Conservation (phyloP, 2,329 filamentous ascomycete species). For the Colletotrichum agaves region DNA sequence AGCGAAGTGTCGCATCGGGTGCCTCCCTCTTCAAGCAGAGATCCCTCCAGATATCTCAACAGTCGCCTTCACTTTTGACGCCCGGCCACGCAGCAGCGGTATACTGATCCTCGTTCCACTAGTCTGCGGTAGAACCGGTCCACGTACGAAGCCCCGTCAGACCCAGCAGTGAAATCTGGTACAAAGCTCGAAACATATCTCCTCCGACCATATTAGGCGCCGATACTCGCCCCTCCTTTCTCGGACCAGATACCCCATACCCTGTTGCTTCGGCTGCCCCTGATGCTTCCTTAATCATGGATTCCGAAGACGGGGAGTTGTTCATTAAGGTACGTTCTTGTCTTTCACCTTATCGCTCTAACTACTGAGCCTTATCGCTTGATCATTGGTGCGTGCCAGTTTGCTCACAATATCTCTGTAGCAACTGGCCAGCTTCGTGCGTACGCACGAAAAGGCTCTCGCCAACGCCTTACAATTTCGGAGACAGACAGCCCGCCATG, state of each 20-base stretch:
- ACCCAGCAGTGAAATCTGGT: constrained; percentile 22
- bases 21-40: constrained; percentile 11
- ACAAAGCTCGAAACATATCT: constrained; percentile 19
- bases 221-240: constrained; percentile 26
- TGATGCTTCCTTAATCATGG: constrained; percentile 73
- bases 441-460: constrained; percentile 95
- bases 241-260: constrained; percentile 36
- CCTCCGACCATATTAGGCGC: constrained; percentile 33
- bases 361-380: neutral
- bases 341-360: neutral
- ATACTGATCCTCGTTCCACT: constrained; percentile 30
- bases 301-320: constrained; percentile 88
- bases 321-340: constrained; percentile 79
- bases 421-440: constrained; percentile 96
- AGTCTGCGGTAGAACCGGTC: constrained; percentile 33
- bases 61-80: constrained; percentile 3
- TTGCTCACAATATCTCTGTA: constrained; percentile 50
- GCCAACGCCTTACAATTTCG: constrained; percentile 93
- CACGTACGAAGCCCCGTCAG: constrained; percentile 21
- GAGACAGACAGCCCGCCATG: constrained; percentile 77
- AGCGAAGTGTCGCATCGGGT: constrained; percentile 29
- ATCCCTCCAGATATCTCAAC: neutral
- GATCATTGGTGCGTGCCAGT: neutral
- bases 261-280: constrained; percentile 39
- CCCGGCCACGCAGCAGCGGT: constrained; percentile 13